Conservation (phyloP, 331 rosid genomes). For the Malus hybrid region DNA sequence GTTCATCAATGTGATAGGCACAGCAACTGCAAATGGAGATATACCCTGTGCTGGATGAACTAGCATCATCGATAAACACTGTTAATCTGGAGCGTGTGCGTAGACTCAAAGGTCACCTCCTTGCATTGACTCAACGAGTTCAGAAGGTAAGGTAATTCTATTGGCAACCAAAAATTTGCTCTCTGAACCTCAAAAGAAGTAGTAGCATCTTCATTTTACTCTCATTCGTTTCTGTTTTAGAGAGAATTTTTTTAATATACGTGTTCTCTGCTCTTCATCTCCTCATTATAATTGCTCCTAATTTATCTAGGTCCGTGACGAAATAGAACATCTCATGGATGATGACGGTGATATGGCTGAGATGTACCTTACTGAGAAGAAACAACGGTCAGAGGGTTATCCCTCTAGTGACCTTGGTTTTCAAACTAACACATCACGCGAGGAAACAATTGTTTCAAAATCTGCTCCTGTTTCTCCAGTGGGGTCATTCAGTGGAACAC, state of each 20-base stretch:
- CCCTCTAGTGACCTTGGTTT: constrained; percentile 34
- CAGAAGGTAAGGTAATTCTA: constrained; percentile 57
- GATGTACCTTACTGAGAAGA: constrained; percentile 47
- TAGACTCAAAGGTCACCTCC: constrained; percentile 90
- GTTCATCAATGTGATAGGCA: constrained; percentile 47
- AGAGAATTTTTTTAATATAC: neutral
- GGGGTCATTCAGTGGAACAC: constrained; percentile 34
- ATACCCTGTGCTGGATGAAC: constrained; percentile 83
- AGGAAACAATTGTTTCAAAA: constrained; percentile 35
- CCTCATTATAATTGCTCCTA: neutral
- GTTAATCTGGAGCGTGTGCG: constrained; percentile 84
- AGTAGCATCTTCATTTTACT: neutral
- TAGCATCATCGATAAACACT: constrained; percentile 70
- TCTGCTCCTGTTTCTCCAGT: constrained; percentile 89
- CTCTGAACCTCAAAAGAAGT: neutral
- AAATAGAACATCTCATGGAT: constrained; percentile 45
- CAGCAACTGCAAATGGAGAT: constrained; percentile 65
- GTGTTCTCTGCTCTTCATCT: neutral
- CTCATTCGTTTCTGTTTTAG: neutral
- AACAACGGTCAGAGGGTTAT: constrained; percentile 28
- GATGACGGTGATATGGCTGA: constrained; percentile 50
- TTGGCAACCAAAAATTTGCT: neutral
- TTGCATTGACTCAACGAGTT: constrained; percentile 86
- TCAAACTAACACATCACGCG: constrained; percentile 22
- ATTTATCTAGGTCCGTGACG: constrained; percentile 32